Percentiles rank a stretch among this genome's conserved stretches.
Evolutionary conservation across 2,329 filamentous ascomycete species (phyloP).

Genomic region (Fusarium tanahbumbuense): DNA sequence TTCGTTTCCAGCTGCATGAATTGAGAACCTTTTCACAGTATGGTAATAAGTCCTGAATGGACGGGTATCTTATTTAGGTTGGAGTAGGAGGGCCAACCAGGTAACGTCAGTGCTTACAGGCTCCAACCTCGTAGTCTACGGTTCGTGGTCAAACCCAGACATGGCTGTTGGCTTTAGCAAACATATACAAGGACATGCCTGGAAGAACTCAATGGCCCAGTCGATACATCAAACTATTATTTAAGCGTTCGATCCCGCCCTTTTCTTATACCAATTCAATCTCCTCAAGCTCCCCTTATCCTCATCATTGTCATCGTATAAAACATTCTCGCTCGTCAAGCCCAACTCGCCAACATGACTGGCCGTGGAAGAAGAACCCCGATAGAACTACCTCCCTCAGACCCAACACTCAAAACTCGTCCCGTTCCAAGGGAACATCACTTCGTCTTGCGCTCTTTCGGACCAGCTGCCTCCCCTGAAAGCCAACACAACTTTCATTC

Average conservation of each 20-base stretch:
- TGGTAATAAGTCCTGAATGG: too few relatives aligned
- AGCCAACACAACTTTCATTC: neutral
- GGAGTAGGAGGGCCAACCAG: too few relatives aligned
- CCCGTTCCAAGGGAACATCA: constrained; percentile 13
- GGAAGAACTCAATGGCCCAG: neutral
- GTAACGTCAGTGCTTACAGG: too few relatives aligned
- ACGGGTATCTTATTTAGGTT: too few relatives aligned
- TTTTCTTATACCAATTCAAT: neutral
- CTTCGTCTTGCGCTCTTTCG: neutral
- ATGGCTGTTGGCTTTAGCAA: neutral
- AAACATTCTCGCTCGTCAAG: neutral
- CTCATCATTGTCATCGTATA: neutral
- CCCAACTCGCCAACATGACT: neutral
- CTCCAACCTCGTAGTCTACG: too few relatives aligned
- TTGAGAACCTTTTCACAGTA: too few relatives aligned
- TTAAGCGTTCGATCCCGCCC: neutral
- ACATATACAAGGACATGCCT: neutral
- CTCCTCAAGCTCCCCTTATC: neutral
- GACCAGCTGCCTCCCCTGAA: neutral
- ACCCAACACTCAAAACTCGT: constrained; percentile 5
- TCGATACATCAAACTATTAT: neutral
- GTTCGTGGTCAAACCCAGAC: too few relatives aligned
- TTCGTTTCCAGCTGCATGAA: too few relatives aligned
- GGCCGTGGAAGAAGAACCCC: neutral
- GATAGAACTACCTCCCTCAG: neutral